phyloP scores from a whole-genome alignment of 192 early-diverging fungal species.

The Coemansia sp. region DNA sequence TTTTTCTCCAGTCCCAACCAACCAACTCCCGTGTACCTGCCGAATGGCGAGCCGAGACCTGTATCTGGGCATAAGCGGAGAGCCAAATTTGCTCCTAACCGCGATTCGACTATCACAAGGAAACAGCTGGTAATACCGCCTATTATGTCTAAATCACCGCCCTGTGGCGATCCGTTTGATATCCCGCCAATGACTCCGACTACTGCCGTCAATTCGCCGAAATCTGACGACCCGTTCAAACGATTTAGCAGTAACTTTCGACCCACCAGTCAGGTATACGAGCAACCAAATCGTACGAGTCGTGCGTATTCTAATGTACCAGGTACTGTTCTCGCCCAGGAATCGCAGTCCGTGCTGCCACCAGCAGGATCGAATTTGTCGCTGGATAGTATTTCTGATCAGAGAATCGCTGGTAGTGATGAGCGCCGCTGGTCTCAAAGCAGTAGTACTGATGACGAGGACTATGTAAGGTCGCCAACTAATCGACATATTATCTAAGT shows the following conservation, averaged over 20 bases:
- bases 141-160: background rate
- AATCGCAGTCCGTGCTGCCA: constrained; percentile 19
- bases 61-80: constrained; percentile 10
- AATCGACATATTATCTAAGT: constrained; percentile 6
- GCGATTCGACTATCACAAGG: constrained; percentile 1
- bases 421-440: background rate
- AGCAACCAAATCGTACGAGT: background rate
- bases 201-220: constrained; percentile 23
- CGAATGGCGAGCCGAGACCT: constrained; percentile 29
- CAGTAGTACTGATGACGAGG: constrained; percentile 3
- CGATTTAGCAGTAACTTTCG: constrained; percentile 11
- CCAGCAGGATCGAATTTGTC: background rate
- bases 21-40: constrained; percentile 14
- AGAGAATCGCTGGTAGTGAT: background rate
- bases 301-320: background rate
- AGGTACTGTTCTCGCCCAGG: background rate
- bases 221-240: constrained; percentile 14
- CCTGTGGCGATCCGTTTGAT: constrained; percentile 37
- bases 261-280: background rate
- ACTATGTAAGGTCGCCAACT: background rate
- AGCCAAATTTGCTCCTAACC: constrained; percentile 21
- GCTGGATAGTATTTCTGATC: background rate
- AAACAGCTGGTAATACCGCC: background rate
- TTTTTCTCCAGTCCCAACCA: constrained; percentile 13
- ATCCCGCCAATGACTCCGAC: constrained; percentile 29